Evolutionary conservation across 768 basidiomycete genomes (phyloP), one percentile per base, ranked within the genome.

Genomic region (Lactarius psammicola): DNA sequence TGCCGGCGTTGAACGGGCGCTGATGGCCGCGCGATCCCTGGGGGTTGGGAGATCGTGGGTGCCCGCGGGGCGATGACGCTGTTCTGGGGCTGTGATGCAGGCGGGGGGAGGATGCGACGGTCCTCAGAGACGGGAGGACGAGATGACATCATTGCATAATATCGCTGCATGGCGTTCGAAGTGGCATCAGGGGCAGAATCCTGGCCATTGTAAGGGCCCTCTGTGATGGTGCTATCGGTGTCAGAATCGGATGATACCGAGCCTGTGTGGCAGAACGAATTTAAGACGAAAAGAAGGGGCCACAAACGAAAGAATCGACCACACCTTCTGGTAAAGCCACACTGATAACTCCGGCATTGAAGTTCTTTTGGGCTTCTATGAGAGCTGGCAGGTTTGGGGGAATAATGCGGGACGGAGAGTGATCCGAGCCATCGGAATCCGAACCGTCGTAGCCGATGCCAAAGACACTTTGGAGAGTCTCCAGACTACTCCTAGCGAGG

Each of bases 201-300:
- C 20, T 68, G 59, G 2, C 61, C 68, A 13, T n/a, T n/a, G 20
- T 68, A 70, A 4, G 67, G 61, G 38, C 68, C 69, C 23, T 69
- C 68, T 2, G 69, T 69, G 58, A 65, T 56, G 28, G 69, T 69
- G 38, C 68, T 69, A 20, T 70, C 69, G 28, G 64, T 69, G 44
- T 70, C 69, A n/a, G 69, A 70, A 62, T 70, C 69, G 4, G 69
- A 69, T 40, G 63, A 62, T 4, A 65, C 63, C 26, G 69, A 70
- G 17, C 61, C 69, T 70, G 59, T 38, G 42, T 44, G 20, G 13
- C 3, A 28, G 46, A 54, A 17, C 11, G 30, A 20, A 36, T 51
- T 15, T 36, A 23, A 60, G 46, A 49, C 10, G 17, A 23, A 23
- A 17, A 17, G 44, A 20, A 44, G 17, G 6, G 15, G 28, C n/a